Evolutionary conservation across 1,284 basidiomycete genomes (phyloP), one percentile per base, ranked within the genome.

Genomic region (Ustilago xerochloae): DNA sequence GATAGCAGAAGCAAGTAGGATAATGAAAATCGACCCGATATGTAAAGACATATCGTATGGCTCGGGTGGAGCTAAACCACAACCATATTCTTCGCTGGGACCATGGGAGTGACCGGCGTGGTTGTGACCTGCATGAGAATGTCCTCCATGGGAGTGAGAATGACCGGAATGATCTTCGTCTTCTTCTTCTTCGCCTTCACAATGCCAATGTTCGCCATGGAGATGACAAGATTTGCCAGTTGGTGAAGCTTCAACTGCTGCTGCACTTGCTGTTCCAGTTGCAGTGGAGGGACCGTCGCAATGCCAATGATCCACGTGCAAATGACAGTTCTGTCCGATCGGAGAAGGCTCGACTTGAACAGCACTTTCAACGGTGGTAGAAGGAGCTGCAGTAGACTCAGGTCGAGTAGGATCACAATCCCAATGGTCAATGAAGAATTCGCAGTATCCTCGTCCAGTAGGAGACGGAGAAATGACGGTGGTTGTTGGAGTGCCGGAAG

Each of bases 21-120:
- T 75, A 48, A 81, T 74, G 60, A 87, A 87, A 57, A 87, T 70
- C 1, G 86, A 68, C 6, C 77, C 86, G 38, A 87, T 84, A 71
- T 87, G 86, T 6, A 87, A 73, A 7, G 72, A 69, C 50, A 85
- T 70, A 59, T 86, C 78, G 83, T 86, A 87, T 18, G 74, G 56
- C 6, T 78, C 78, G 4, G 79, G 63, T 9, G 75, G 75, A 0
- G 64, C 73, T n/a, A 78, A 73, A 45, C 59, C 85, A 52, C 84
- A 85, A 6, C 82, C 83, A n/a, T 82, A 77, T 3, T 85, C 68
- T 16, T 66, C 74, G 8, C 74, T 72, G 0, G 84, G 84, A 54
- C 86, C 86, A 60, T 87, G 84, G n/a, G 30, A 52, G 55, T 67
- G 70, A 8, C 72, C 67, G 0, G 61, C 74, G 45, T 68, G 66